Conservation (phyloP, 169 alveolate genomes). For the Eimeria praecox region DNA sequence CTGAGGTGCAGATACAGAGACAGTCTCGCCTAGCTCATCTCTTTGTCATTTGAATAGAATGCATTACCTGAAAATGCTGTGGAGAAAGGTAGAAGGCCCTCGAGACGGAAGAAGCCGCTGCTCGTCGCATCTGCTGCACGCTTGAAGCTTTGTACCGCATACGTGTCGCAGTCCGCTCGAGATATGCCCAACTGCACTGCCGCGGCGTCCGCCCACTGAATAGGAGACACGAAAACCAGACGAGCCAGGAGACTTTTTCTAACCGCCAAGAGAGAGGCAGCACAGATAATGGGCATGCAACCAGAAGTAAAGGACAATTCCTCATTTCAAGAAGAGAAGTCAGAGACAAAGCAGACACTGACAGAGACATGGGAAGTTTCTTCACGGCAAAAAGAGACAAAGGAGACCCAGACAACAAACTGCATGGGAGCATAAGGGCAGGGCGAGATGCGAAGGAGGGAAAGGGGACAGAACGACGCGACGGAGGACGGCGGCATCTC, state of each 20-base stretch:
- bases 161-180: constrained; percentile 93
- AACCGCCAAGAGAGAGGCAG: too few species aligned
- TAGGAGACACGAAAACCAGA: not conserved
- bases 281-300: too few species aligned
- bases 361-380: not conserved
- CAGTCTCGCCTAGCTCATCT: not conserved
- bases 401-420: not conserved
- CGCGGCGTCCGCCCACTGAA: constrained; percentile 91
- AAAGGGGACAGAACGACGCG: not conserved
- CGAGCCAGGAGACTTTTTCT: not conserved
- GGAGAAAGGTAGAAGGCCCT: constrained; percentile 87
- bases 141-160: constrained; percentile 90
- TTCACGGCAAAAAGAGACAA: not conserved
- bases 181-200: constrained; percentile 88
- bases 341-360: not conserved
- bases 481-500: not conserved
- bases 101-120: constrained; percentile 86
- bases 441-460: not conserved
- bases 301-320: too few species aligned
- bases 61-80: constrained; percentile 77
- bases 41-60: not conserved
- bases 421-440: not conserved
- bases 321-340: not conserved
- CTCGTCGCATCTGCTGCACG: constrained; percentile 90
- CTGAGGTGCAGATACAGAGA: not conserved